Conservation (phyloP, 2,329 filamentous ascomycete genomes). For the Colletotrichum tanaceti region DNA sequence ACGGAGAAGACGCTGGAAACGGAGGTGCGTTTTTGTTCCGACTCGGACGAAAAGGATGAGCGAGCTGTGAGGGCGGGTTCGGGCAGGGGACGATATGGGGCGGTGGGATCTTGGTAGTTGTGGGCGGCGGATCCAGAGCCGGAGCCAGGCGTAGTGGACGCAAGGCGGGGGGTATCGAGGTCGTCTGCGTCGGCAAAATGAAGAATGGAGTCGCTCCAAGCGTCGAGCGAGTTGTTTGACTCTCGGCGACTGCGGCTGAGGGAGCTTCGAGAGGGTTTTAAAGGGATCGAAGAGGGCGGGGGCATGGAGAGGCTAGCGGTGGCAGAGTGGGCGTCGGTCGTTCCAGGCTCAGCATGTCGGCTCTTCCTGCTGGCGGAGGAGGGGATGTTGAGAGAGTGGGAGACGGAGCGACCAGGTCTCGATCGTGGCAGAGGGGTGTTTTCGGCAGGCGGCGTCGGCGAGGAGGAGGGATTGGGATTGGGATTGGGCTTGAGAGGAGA, state of each 20-base stretch:
- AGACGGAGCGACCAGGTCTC: conserved; percentile 45
- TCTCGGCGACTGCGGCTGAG: conserved; percentile 57
- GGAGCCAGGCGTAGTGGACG: conserved; percentile 42
- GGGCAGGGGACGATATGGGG: conserved; percentile 53
- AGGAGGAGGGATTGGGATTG: conserved; percentile 1
- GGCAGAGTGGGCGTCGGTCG: conserved; percentile 67
- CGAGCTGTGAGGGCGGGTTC: conserved; percentile 61
- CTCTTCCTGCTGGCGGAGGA: conserved; percentile 66
- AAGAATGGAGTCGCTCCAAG: conserved; percentile 54
- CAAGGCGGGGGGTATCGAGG: conserved; percentile 60
- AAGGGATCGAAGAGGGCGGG: conserved; percentile 58
- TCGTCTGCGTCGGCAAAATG: conserved; percentile 61
- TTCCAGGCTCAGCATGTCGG: conserved; percentile 69
- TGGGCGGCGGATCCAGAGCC: conserved; percentile 10
- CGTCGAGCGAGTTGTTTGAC: conserved; percentile 55
- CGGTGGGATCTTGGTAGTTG: conserved; percentile 44
- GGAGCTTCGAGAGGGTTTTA: conserved; percentile 57
- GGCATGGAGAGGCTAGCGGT: conserved; percentile 74
- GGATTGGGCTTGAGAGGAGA: conserved; percentile 19
- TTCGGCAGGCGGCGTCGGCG: conserved; percentile 13
- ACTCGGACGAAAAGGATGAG: conserved; percentile 63
- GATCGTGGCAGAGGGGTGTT: conserved; percentile 21
- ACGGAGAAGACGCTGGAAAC: conserved; percentile 80
- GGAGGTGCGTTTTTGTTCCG: conserved; percentile 74
- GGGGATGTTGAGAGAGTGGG: conserved; percentile 56